Percentiles rank a stretch among this genome's conserved stretches.
Conservation (phyloP, 2,329 filamentous ascomycete species). For the Coniochaeta sp. region DNA sequence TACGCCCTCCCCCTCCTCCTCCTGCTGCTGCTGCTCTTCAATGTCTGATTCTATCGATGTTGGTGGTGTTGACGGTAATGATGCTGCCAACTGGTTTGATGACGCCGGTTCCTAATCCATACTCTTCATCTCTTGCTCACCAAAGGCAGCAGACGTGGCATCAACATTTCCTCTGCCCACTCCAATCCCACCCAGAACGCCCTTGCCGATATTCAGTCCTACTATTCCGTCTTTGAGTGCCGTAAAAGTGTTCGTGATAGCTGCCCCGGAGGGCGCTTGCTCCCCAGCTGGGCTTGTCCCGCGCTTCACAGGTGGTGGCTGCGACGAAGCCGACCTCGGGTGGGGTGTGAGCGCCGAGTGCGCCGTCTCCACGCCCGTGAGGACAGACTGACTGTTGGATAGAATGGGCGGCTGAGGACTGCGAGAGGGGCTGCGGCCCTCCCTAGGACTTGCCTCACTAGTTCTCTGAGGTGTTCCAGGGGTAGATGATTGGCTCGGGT, state of each 20-base stretch:
- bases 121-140: slow-evolving; percentile 16
- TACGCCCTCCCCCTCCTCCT: background rate
- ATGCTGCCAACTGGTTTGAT: background rate
- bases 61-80: background rate
- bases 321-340: slow-evolving; percentile 5
- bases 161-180: background rate
- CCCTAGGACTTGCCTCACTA: slow-evolving; percentile 10
- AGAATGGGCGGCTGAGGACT: slow-evolving; percentile 32
- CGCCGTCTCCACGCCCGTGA: slow-evolving; percentile 51
- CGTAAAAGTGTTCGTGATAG: slow-evolving; percentile 26
- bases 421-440: slow-evolving; percentile 7
- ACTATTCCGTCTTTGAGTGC: slow-evolving; percentile 40
- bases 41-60: background rate
- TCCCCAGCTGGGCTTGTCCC: slow-evolving; percentile 36
- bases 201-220: slow-evolving; percentile 40
- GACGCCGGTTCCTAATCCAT: slow-evolving; percentile 10
- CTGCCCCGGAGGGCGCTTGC: slow-evolving; percentile 12
- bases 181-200: slow-evolving; percentile 15
- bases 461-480: slow-evolving; percentile 36
- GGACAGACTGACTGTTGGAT: slow-evolving; percentile 40
- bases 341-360: slow-evolving; percentile 41
- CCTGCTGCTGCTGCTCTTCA: background rate
- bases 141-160: background rate
- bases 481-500: slow-evolving; percentile 2
- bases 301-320: slow-evolving; percentile 29